Percentiles rank a stretch among this genome's conserved stretches.
Conservation (phyloP, 495 filamentous ascomycete genomes). For the Achaetomiella virescens region DNA sequence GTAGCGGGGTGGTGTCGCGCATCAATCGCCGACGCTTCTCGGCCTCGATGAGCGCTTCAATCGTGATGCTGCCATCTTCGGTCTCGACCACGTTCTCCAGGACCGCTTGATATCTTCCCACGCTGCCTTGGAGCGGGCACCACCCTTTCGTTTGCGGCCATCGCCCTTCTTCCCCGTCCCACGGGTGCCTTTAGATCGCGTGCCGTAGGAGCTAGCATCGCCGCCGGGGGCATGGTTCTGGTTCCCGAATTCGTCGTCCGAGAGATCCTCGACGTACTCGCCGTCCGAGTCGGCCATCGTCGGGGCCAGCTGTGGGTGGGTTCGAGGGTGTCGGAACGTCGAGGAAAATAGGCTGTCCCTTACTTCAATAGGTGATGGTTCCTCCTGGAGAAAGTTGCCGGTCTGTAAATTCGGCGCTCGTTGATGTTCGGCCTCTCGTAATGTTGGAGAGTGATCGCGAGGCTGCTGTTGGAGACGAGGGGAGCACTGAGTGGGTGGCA, state of each 20-base stretch:
- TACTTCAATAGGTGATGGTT: background rate
- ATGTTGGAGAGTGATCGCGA: background rate
- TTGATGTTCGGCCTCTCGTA: background rate
- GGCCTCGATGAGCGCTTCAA: constrained; percentile 36
- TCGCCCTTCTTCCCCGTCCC: constrained; percentile 18
- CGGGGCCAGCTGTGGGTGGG: background rate
- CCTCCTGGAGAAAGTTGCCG: too few relatives aligned
- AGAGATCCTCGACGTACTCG: constrained; percentile 69
- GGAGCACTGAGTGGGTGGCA: background rate
- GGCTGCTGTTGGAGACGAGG: background rate
- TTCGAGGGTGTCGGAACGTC: background rate
- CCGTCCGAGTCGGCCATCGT: constrained; percentile 74
- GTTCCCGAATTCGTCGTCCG: constrained; percentile 67
- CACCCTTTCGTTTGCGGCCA: constrained; percentile 28
- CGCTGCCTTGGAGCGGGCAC: constrained; percentile 30
- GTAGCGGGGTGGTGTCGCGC: constrained; percentile 87
- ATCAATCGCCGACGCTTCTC: constrained; percentile 53
- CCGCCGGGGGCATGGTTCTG: constrained; percentile 36
- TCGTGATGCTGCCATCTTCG: constrained; percentile 36
- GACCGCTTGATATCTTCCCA: constrained; percentile 46
- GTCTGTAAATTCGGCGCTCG: too few relatives aligned
- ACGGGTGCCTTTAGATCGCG: constrained; percentile 17
- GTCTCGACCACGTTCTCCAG: constrained; percentile 41
- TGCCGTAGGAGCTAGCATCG: constrained; percentile 16
- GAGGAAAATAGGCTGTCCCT: background rate